Evolutionary conservation across 75 land plant genomes (phyloP), one percentile per base, ranked within the genome.

Genomic region (Cupressus sempervirens): DNA sequence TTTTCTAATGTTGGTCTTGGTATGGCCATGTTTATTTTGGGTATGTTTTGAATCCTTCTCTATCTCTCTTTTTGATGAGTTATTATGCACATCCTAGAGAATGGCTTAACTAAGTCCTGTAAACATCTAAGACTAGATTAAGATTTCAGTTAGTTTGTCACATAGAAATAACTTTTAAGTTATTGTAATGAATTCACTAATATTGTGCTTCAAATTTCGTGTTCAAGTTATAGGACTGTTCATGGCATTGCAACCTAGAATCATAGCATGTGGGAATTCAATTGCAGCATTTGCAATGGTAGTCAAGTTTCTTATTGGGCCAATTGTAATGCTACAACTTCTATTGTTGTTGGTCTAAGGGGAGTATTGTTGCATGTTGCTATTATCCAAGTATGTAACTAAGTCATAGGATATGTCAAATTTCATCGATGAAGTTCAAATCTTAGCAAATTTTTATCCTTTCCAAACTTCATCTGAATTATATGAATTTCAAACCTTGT

Each of bases 1-100:
- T 85, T 97, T 30, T 96, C 98, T 29, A 91, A 97, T 89, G 95
- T 96, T 52, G 99, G 98, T 35, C 94, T 97, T 35, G 99, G 99
- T 73, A 96, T 97, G 98, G 98, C 98, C 77, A 97, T 97, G 99
- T 97, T 97, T 85, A 96, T 96, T 86, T 93, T 97, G 75, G 98
- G 98, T 96, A 88, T 83, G 84, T 20, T 62, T 80, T 84, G 82
- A 74, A 41, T 43, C 6, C 50, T 79, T 79, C 12, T 43, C 12
- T 20, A 1, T 43, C 3, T 45, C n/a, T 23, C 48, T 79, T 13
- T 9, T 41, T 79, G 81, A 45, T 4, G 18, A 40, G 81, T 7
- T 43, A 18, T 45, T 29, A 15, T 10, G 50, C 52, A 41, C 4
- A 79, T 45, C 26, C 26, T 79, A 77, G 81, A 79, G 45, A 45